Conservation (phyloP, 2,329 filamentous ascomycete species). For the Ciborinia camelliae region DNA sequence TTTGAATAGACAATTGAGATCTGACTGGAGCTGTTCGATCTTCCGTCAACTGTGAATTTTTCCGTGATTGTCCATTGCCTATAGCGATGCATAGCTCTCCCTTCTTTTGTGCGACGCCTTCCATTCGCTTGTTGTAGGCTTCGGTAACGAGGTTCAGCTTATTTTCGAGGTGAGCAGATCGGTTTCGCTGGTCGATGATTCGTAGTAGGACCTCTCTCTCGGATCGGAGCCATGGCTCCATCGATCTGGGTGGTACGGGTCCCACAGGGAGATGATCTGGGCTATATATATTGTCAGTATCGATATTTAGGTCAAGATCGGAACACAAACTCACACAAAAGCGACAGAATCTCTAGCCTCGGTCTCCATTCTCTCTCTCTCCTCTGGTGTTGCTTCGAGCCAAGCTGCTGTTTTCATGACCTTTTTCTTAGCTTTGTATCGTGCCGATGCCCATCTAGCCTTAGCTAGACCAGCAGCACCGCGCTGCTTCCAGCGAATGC, state of each 20-base stretch:
- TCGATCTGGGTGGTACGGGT: not conserved
- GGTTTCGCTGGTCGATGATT: not conserved
- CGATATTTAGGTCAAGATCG: not conserved
- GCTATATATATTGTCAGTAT: not conserved
- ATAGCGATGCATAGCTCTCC: not conserved
- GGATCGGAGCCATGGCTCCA: not conserved
- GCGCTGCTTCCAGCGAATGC: not conserved
- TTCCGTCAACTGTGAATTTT: not conserved
- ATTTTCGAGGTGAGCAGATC: rapidly evolving
- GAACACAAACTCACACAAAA: not conserved
- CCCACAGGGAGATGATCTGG: not conserved
- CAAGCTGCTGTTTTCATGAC: not conserved
- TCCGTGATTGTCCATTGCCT: not conserved
- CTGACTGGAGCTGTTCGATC: not conserved
- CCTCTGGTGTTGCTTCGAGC: not conserved
- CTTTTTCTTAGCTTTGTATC: not conserved
- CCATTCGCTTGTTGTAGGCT: not conserved
- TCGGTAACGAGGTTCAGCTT: not conserved
- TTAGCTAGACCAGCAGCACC: not conserved
- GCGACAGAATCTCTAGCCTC: not conserved
- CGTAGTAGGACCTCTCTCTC: not conserved
- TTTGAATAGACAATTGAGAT: not conserved
- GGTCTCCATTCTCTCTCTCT: not conserved
- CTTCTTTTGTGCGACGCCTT: not conserved
- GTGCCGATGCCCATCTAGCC: not conserved